Percentiles rank a stretch among this genome's conserved stretches.
Evolutionary conservation across 805 yeast genomes (phyloP).

Genomic region (Metschnikowia shivogae): DNA sequence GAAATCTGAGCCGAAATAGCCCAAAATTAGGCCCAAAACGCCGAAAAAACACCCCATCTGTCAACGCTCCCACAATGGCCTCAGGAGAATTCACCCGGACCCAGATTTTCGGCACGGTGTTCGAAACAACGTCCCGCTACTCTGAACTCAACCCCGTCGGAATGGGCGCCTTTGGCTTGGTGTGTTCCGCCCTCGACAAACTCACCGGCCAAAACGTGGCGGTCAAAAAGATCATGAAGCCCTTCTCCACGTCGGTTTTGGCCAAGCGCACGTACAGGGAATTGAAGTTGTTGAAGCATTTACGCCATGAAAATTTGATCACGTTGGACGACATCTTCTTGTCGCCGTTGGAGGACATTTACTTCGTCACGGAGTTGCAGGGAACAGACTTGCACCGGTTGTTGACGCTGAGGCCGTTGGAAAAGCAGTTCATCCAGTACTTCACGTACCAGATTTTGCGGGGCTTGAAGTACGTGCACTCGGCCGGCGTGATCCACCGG

Average conservation of each 20-base stretch:
- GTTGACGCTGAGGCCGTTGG: constrained; percentile 88
- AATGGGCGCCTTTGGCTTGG: constrained; percentile 99
- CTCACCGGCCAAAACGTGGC: constrained; percentile 92
- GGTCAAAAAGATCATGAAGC: constrained; percentile 95
- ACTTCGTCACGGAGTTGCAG: constrained; percentile 93
- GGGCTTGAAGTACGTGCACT: constrained; percentile 84
- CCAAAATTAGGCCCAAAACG: no score
- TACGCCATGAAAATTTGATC: constrained; percentile 91
- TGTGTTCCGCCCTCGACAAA: constrained; percentile 92
- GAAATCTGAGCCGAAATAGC: no score
- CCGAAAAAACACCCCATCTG: neutral
- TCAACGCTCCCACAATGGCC: constrained; percentile 25
- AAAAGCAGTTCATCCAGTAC: constrained; percentile 94
- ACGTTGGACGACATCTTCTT: constrained; percentile 38
- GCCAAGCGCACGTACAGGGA: constrained; percentile 97
- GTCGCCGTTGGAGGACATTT: constrained; percentile 91
- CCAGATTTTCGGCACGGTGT: constrained; percentile 92
- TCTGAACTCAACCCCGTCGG: constrained; percentile 95
- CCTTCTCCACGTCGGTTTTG: constrained; percentile 88
- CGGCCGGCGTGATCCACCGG: constrained; percentile 89
- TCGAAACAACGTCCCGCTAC: constrained; percentile 87
- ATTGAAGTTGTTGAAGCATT: constrained; percentile 84
- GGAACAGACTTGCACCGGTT: constrained; percentile 95
- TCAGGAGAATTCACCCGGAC: constrained; percentile 59
- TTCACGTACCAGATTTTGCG: constrained; percentile 91